These are phyloP conservation scores for Diaporthe ilicicola DNA, from an alignment of 2,329 filamentous ascomycete genomes.

Conservation along the genomic window DNA sequence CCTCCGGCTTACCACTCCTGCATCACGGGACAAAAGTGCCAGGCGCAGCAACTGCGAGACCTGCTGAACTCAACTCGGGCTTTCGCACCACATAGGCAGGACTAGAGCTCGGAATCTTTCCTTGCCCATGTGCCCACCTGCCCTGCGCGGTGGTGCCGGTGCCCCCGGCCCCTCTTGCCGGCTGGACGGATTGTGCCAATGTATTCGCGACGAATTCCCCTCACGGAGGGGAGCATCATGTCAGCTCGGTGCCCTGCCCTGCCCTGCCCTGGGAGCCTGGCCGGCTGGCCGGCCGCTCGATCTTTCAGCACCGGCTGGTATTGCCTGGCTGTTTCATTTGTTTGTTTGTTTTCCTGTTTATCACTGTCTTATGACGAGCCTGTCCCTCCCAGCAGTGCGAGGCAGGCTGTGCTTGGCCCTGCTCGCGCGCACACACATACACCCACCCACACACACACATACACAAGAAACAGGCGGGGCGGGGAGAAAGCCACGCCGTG, in stretches of 20 bases:
- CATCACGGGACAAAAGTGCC: neutral
- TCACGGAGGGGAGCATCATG: slow-evolving; percentile 9
- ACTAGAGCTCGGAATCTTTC: slow-evolving; percentile 22
- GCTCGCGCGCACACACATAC: too few species aligned
- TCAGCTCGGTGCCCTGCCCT: neutral
- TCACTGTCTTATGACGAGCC: neutral
- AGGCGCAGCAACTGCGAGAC: neutral
- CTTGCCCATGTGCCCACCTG: slow-evolving; percentile 25
- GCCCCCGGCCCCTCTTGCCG: slow-evolving; percentile 20
- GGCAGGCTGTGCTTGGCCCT: slow-evolving; percentile 2
- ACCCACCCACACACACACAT: too few species aligned
- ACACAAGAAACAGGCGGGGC: neutral
- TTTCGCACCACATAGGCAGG: slow-evolving; percentile 2
- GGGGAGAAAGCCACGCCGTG: neutral
- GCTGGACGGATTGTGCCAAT: slow-evolving; percentile 21
- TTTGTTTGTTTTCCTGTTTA: slow-evolving; percentile 10
- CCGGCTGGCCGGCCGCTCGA: neutral
- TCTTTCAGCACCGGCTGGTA: neutral
- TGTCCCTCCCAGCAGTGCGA: neutral
- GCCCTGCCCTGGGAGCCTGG: neutral
- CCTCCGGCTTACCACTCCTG: neutral
- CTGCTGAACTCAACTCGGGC: neutral
- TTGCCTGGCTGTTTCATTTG: neutral
- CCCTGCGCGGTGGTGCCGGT: neutral
- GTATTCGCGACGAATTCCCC: slow-evolving; percentile 25